Percentiles rank a stretch among this genome's conserved stretches.
Evolutionary conservation across 1,284 basidiomycete species (phyloP).

Genomic region (Coriolopsis trogii): DNA sequence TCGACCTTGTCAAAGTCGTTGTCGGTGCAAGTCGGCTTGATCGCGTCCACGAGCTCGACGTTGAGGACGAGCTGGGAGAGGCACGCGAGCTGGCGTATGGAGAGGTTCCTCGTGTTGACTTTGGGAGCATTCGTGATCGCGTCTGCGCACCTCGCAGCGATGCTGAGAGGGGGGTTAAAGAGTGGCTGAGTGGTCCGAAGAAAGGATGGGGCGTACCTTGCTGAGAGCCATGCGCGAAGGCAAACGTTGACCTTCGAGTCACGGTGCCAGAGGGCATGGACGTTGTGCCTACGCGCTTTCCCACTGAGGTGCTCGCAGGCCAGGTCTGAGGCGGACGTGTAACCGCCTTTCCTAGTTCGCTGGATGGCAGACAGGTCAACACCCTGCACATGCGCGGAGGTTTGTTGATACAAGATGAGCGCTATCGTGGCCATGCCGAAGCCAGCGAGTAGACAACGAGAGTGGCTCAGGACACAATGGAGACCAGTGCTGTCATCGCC

Average conservation of each 20-base stretch:
- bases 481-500: neutral
- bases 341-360: neutral
- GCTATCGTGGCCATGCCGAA: slow-evolving; percentile 19
- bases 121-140: neutral
- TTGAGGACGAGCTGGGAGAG: slow-evolving; percentile 26
- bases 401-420: slow-evolving; percentile 8
- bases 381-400: slow-evolving; percentile 5
- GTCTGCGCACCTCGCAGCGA: slow-evolving; percentile 1
- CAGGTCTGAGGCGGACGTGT: slow-evolving; percentile 8
- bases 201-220: slow-evolving; percentile 2
- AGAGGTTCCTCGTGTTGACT: slow-evolving; percentile 11
- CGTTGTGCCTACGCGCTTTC: neutral
- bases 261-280: slow-evolving; percentile 8
- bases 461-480: neutral
- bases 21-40: slow-evolving; percentile 30
- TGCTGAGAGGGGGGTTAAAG: neutral
- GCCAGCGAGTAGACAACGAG: slow-evolving; percentile 1
- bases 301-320: slow-evolving; percentile 1
- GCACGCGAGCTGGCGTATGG: slow-evolving; percentile 15
- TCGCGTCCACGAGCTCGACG: slow-evolving; percentile 24
- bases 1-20: slow-evolving; percentile 30
- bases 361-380: slow-evolving; percentile 14
- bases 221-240: slow-evolving; percentile 14
- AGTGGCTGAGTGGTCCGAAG: neutral
- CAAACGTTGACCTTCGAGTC: slow-evolving; percentile 8